Evolutionary conservation across 1,284 basidiomycete species (phyloP).

Genomic region (Cryptococcus jaspeensis): DNA sequence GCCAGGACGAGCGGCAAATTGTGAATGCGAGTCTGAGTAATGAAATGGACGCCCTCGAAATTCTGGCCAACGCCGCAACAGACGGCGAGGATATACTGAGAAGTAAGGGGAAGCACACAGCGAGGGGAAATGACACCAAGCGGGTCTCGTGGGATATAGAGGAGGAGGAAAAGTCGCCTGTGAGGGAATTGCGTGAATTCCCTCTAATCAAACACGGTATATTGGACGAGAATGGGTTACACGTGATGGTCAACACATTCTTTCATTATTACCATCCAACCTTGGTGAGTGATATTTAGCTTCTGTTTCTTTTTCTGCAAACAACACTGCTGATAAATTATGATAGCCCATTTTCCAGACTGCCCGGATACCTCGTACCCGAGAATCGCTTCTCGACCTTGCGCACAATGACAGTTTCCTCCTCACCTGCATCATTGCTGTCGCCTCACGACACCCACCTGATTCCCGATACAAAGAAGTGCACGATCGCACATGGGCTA

Average conservation of each 20-base stretch:
- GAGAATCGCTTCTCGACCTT: slow-evolving; percentile 41
- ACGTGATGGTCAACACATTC: slow-evolving; percentile 42
- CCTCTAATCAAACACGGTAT: slow-evolving; percentile 44
- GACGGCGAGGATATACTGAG: slow-evolving; percentile 27
- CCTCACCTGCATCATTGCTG: slow-evolving; percentile 47
- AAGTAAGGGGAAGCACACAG: slow-evolving; percentile 2
- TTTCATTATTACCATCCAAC: slow-evolving; percentile 49
- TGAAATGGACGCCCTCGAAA: slow-evolving; percentile 51
- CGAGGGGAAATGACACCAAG: slow-evolving; percentile 7
- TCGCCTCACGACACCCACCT: slow-evolving; percentile 46
- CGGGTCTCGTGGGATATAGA: slow-evolving; percentile 21
- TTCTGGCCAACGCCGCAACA: slow-evolving; percentile 50
- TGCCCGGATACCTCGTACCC: slow-evolving; percentile 45
- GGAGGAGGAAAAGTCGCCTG: slow-evolving; percentile 11
- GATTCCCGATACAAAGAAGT: slow-evolving; percentile 31
- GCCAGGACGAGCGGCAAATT: slow-evolving; percentile 34
- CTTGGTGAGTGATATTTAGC: slow-evolving; percentile 34
- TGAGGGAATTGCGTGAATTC: slow-evolving; percentile 32
- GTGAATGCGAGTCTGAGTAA: slow-evolving; percentile 51
- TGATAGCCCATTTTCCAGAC: slow-evolving; percentile 49
- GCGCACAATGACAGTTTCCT: slow-evolving; percentile 47
- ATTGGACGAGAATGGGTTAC: slow-evolving; percentile 33
- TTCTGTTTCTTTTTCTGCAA: not conserved
- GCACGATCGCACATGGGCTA: slow-evolving; percentile 38
- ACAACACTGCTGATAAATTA: not conserved